A percentile compares a stretch with the other conserved stretches of the same genome.
These are phyloP conservation scores for Diplotaxis tenuifolia DNA, from an alignment of 345 rosid genomes.

Conservation along the genomic window DNA sequence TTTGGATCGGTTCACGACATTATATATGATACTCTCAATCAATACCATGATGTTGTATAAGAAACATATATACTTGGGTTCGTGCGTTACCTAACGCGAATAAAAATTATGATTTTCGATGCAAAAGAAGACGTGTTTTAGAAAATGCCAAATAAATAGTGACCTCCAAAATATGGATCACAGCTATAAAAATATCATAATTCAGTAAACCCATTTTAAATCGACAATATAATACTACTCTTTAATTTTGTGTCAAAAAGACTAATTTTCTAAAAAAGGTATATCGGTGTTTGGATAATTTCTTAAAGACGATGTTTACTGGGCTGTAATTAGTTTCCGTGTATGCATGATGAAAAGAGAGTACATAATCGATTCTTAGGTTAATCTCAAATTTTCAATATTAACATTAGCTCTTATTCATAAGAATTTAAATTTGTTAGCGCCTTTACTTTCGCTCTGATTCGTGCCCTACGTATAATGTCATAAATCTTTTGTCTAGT, in stretches of 20 bases:
- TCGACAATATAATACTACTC: neutral
- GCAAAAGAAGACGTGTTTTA: neutral
- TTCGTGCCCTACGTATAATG: neutral
- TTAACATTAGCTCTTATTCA: neutral
- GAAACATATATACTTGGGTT: neutral
- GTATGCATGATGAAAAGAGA: neutral
- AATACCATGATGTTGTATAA: neutral
- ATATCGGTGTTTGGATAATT: neutral
- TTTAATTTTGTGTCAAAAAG: neutral
- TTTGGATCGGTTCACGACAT: conserved; percentile 6
- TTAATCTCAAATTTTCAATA: neutral
- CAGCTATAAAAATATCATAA: neutral
- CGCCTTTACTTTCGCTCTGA: neutral
- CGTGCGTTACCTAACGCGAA: conserved; percentile 4
- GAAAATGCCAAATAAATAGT: neutral
- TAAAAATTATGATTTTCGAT: neutral
- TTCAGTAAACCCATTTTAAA: neutral
- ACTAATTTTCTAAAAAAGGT: neutral
- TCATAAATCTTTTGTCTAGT: too few species aligned
- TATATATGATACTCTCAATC: conserved; percentile 3
- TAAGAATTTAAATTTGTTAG: neutral
- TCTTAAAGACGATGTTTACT: neutral
- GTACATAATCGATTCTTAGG: conserved; percentile 8
- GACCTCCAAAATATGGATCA: neutral
- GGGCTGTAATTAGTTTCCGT: neutral